These are phyloP conservation scores for Zygoascus sp. DNA, from an alignment of 1,139 yeast genomes.

Conservation along the genomic window DNA sequence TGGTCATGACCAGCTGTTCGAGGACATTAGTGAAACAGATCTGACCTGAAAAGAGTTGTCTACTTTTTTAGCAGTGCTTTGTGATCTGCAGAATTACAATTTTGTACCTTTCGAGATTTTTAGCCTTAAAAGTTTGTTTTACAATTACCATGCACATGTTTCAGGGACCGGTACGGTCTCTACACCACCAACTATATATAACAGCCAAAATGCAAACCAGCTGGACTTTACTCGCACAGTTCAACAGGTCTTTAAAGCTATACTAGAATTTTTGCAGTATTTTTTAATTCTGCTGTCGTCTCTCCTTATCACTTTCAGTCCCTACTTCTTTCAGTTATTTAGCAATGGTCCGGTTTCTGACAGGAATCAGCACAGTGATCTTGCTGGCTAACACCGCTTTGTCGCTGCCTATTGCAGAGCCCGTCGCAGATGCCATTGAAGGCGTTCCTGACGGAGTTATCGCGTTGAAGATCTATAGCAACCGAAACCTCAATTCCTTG, in stretches of 20 bases:
- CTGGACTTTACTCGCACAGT: too few species aligned
- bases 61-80: too few species aligned
- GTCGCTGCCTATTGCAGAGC: background rate
- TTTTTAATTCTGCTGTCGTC: too few species aligned
- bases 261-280: too few species aligned
- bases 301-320: background rate
- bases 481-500: background rate
- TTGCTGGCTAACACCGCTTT: background rate
- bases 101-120: too few species aligned
- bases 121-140: background rate
- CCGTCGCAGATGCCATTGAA: background rate
- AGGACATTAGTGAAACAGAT: too few species aligned
- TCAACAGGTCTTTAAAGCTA: too few species aligned
- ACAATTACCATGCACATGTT: background rate
- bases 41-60: too few species aligned
- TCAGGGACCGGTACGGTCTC: background rate
- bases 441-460: constrained; percentile 26
- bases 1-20: background rate
- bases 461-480: constrained; percentile 19
- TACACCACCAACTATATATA: background rate
- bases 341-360: constrained; percentile 3
- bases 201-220: background rate
- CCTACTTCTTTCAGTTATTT: background rate
- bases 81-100: too few species aligned
- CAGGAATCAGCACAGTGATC: background rate